Percentiles rank a stretch among this genome's conserved stretches.
phyloP scores from a whole-genome alignment of 345 rosid species.

The Diplotaxis tenuifolia region DNA sequence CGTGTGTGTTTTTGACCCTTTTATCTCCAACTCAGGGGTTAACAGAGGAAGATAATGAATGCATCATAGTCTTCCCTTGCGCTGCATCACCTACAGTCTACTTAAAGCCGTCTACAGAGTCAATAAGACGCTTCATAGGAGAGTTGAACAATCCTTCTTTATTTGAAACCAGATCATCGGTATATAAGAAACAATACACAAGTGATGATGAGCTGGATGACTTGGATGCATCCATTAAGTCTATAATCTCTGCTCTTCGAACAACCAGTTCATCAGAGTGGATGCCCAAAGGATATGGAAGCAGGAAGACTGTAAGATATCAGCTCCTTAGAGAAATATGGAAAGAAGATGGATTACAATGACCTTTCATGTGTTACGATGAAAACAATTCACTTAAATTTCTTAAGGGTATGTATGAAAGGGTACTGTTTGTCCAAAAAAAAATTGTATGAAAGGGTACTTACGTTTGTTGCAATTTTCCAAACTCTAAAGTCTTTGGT shows the following conservation, averaged over 20 bases:
- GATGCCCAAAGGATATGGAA: constrained; percentile 49
- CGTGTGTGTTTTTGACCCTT: constrained; percentile 6
- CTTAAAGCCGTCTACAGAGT: constrained; percentile 61
- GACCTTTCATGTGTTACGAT: background rate
- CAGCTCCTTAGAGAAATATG: constrained; percentile 74
- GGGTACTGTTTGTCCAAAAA: no score
- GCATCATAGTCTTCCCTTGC: constrained; percentile 54
- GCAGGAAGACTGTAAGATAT: constrained; percentile 58
- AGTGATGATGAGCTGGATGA: constrained; percentile 92
- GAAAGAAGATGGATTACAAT: constrained; percentile 49
- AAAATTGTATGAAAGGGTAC: no score
- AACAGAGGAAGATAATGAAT: constrained; percentile 48
- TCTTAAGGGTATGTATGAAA: background rate
- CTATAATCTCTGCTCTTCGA: constrained; percentile 50
- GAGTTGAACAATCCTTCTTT: constrained; percentile 47
- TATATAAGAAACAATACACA: constrained; percentile 64
- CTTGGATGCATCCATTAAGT: constrained; percentile 64
- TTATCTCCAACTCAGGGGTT: constrained; percentile 40
- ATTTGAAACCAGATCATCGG: constrained; percentile 53
- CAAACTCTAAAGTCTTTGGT: background rate
- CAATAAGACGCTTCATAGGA: constrained; percentile 50
- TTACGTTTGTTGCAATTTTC: background rate
- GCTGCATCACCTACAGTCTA: constrained; percentile 55
- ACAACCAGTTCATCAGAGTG: constrained; percentile 42
- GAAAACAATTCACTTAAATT: background rate